Evolutionary conservation across 2,329 filamentous ascomycete genomes (phyloP).

Genomic region (Lasiodiplodia sp.): DNA sequence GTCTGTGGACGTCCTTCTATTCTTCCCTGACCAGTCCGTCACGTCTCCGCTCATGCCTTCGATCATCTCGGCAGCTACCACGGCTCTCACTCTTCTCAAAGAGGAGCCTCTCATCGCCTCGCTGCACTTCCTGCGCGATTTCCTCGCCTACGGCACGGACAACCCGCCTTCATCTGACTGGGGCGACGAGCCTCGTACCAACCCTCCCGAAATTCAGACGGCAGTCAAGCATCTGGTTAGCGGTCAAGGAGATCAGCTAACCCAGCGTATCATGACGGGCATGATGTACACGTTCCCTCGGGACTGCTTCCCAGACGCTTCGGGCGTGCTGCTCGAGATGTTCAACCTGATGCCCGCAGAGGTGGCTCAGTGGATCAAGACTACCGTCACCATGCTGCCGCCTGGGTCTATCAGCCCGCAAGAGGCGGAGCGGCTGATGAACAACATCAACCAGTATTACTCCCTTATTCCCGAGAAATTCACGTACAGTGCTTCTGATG

Average conservation of each 20-base stretch:
- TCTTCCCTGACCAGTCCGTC: conserved; percentile 86
- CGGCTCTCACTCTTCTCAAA: conserved; percentile 86
- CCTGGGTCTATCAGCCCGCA: conserved; percentile 78
- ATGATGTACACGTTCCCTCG: conserved; percentile 99
- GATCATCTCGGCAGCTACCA: conserved; percentile 86
- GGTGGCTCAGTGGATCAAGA: conserved; percentile 81
- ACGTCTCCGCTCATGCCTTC: conserved; percentile 79
- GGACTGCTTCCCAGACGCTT: conserved; percentile 94
- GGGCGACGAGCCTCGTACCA: conserved; percentile 64
- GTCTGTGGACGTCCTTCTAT: conserved; percentile 87
- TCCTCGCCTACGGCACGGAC: conserved; percentile 85
- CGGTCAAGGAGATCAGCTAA: conserved; percentile 75
- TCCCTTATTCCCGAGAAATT: conserved; percentile 7
- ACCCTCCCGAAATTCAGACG: conserved; percentile 72
- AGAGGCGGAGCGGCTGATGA: conserved; percentile 82
- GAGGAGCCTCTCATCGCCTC: conserved; percentile 90
- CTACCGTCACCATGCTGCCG: conserved; percentile 84
- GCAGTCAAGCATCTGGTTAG: conserved; percentile 76
- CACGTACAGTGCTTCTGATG: conserved; percentile 17
- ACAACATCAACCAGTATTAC: conserved; percentile 73
- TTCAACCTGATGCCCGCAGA: conserved; percentile 86
- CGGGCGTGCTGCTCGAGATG: conserved; percentile 85
- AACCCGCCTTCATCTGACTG: conserved; percentile 69
- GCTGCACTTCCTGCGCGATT: conserved; percentile 88
- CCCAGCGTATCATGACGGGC: conserved; percentile 89